Base-by-base conservation (phyloP, 2,329 filamentous ascomycete genomes). In the Sporothrix inflata region DNA sequence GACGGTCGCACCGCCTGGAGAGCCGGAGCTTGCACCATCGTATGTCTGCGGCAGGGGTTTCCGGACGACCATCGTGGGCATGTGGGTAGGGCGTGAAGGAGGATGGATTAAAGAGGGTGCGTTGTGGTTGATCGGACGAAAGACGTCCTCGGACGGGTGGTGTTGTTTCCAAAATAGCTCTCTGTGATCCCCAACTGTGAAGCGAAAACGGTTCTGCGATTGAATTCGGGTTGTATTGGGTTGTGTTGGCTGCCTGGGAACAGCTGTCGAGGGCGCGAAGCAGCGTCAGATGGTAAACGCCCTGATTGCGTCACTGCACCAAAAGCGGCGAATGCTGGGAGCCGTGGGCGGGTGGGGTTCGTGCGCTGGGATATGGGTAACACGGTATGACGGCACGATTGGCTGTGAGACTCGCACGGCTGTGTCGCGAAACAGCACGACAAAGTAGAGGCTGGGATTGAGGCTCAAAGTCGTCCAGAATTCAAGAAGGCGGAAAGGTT, bases 51-150 rank as follows among this genome's bases (percentile, higher is more conserved):
- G 79, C 27, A 80, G 69, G 7, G 82, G 78, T 74, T 84, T 84
- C 74, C 82, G 81, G 73, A 80, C 77, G 57, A 84, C 83, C 83
- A 85, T 85, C 65, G 75, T 78, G 76, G 24, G 68, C 45, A 14
- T 38, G 45, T 66, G 12, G 14, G n/a, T 12, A 16, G 24, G 38
- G 38, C 14, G 21, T 16, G n/a, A 16, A 65, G n/a, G 57, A n/a
- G 14, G 8, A 19, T 19, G n/a, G 38, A 65, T 14, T 12, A 38
- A 19, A 14, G 38, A 27, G 40, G 40, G 60, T 14, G 12, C 12
- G 60, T 16, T 12, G 21, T 24, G 8, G 4, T 47, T 47, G 14
- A 45, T 21, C 42, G 40, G 63, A 66, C 24, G 63, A 49, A 66
- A 66, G 42, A 34, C 63, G 63, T 49, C 42, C 40, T n/a, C 14